These are phyloP conservation scores for Sextonia rubra DNA, from an alignment of 164 flowering plant genomes.

Conservation along the genomic window DNA sequence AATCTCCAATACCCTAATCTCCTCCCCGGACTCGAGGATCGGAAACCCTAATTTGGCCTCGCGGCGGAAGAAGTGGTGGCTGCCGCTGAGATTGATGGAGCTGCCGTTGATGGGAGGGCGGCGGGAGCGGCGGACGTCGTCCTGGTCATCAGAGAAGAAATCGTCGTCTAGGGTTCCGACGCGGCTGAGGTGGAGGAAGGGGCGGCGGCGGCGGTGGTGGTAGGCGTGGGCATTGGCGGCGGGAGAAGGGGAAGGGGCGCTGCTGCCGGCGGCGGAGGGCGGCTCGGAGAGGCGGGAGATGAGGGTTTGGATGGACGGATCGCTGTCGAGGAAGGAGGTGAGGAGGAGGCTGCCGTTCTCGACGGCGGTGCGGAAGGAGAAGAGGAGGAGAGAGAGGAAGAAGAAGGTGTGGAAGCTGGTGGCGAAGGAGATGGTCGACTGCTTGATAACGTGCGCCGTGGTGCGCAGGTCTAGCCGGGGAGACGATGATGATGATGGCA, in stretches of 20 bases:
- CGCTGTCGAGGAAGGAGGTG: slow-evolving; percentile 75
- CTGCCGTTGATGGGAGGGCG: slow-evolving; percentile 15
- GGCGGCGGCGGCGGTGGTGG: slow-evolving; percentile 12
- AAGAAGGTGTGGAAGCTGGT: slow-evolving; percentile 48
- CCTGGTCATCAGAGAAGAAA: slow-evolving; percentile 73
- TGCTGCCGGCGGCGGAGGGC: slow-evolving; percentile 16
- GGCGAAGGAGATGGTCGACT: slow-evolving; percentile 35
- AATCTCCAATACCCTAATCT: slow-evolving; percentile 18
- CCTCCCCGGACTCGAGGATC: slow-evolving; percentile 10
- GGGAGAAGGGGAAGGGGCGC: slow-evolving; percentile 54
- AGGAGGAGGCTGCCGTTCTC: slow-evolving; percentile 56
- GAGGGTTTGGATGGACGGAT: slow-evolving; percentile 64
- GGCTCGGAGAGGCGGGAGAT: slow-evolving; percentile 54
- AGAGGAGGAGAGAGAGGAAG: slow-evolving; percentile 65
- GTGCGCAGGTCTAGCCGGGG: slow-evolving; percentile 45
- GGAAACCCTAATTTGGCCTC: neutral
- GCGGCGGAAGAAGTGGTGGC: slow-evolving; percentile 6
- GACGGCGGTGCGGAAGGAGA: slow-evolving; percentile 70
- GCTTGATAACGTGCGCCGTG: slow-evolving; percentile 45
- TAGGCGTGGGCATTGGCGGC: neutral
- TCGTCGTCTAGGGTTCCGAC: slow-evolving; percentile 86
- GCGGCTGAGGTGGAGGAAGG: slow-evolving; percentile 79
- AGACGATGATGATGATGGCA: neutral
- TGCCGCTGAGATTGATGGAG: slow-evolving; percentile 10
- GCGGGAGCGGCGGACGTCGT: slow-evolving; percentile 27